Percentiles rank a stretch among this genome's conserved stretches.
These are phyloP conservation scores for Boletellus ananas DNA, from an alignment of 768 basidiomycete genomes.

Conservation along the genomic window DNA sequence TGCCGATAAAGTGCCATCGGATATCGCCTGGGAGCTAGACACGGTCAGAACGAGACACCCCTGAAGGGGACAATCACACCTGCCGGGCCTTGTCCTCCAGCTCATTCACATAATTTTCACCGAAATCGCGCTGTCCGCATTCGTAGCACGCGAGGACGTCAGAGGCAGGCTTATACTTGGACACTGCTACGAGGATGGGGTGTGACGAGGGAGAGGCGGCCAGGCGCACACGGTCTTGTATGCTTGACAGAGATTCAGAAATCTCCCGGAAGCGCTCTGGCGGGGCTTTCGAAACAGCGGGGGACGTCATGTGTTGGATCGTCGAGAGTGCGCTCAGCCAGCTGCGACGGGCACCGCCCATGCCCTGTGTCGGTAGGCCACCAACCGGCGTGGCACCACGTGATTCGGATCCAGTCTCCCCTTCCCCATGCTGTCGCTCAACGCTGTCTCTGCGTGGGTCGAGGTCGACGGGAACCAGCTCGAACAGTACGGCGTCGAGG, in stretches of 20 bases:
- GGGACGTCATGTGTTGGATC: constrained; percentile 17
- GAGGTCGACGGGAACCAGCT: constrained; percentile 27
- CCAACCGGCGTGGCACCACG: constrained; percentile 12
- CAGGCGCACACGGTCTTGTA: constrained; percentile 45
- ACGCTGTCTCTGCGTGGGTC: constrained; percentile 23
- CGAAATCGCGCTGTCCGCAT: constrained; percentile 84
- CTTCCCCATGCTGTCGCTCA: constrained; percentile 21
- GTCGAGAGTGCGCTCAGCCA: constrained; percentile 5
- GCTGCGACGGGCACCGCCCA: neutral
- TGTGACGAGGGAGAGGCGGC: constrained; percentile 28
- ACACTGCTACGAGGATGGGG: constrained; percentile 77
- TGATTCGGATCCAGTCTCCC: constrained; percentile 7
- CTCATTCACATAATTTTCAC: constrained; percentile 97
- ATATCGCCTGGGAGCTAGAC: constrained; percentile 80
- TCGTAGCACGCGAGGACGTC: constrained; percentile 85
- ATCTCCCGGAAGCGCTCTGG: constrained; percentile 52
- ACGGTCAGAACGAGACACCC: neutral
- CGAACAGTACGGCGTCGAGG: constrained; percentile 25
- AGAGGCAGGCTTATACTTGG: constrained; percentile 86
- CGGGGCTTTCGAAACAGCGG: constrained; percentile 17
- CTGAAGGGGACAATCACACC: constrained; percentile 37
- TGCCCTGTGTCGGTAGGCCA: neutral
- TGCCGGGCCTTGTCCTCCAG: constrained; percentile 78
- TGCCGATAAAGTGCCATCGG: constrained; percentile 96
- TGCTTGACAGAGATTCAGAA: constrained; percentile 47